A percentile compares a stretch with the other conserved stretches of the same genome.
phyloP scores from a whole-genome alignment of 768 basidiomycete genomes.

The Tricholoma matsutake region DNA sequence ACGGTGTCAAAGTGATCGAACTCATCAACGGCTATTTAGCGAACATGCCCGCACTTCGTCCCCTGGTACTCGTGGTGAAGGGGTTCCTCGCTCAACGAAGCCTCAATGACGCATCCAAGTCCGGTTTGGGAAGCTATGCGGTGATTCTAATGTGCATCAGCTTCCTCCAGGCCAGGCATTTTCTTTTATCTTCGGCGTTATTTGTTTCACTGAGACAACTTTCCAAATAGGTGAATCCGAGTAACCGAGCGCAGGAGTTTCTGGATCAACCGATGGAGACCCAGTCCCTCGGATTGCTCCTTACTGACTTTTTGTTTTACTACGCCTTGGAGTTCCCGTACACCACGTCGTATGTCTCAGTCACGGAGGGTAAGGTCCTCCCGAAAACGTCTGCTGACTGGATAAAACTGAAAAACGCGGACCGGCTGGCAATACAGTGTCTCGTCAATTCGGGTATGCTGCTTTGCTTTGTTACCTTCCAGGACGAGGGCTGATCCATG shows the following conservation, averaged over 20 bases:
- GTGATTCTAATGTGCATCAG: conserved; percentile 60
- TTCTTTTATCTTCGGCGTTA: background rate
- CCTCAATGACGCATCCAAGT: conserved; percentile 61
- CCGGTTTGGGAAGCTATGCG: conserved; percentile 66
- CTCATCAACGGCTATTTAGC: conserved; percentile 52
- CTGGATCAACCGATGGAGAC: conserved; percentile 45
- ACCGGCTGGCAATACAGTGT: conserved; percentile 39
- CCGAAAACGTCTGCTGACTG: conserved; percentile 33
- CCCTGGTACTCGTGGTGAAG: conserved; percentile 62
- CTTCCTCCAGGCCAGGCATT: conserved; percentile 66
- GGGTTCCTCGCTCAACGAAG: conserved; percentile 52
- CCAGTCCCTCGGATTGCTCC: conserved; percentile 52
- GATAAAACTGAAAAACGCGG: conserved; percentile 23
- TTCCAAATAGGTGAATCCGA: conserved; percentile 53
- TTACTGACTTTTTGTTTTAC: conserved; percentile 64
- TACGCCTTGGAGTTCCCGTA: conserved; percentile 52
- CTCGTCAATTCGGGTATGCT: conserved; percentile 37
- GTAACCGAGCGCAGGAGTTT: conserved; percentile 44
- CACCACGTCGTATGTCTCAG: conserved; percentile 37
- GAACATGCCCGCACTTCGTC: conserved; percentile 54
- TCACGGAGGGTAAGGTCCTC: conserved; percentile 30
- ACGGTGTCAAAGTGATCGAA: conserved; percentile 50
- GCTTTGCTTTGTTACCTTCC: background rate
- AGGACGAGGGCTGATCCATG: background rate
- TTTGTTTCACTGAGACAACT: background rate